Base-by-base conservation (phyloP, 805 yeast species). In the Lachancea thermotolerans region DNA sequence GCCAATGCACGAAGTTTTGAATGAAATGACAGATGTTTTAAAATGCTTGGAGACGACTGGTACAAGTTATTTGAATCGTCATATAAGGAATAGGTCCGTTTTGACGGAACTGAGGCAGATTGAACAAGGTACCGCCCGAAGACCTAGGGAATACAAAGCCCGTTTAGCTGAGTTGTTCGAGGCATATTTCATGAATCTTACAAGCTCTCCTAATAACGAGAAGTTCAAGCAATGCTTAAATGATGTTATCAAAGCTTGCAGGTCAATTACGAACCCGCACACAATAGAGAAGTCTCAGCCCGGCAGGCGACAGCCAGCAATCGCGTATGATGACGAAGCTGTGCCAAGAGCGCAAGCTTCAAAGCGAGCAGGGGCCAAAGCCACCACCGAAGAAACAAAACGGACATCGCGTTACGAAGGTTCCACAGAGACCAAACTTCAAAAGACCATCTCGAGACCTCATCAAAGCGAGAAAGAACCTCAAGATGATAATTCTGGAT, bases 1-100 rank as follows among this genome's bases (percentile, higher is more conserved):
- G 52, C 49, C 59, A 3, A 46, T 54, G 21, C 43, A 42, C 11
- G 57, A 52, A 34, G 50, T 55, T 1, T 32, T 52, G 8, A 49
- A 49, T 37, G 49, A 51, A 18, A 50, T 60, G 51, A 52, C 53
- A 37, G 60, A 58, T 17, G 46, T 53, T 8, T 34, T 44, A 16
- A 38, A 46, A 28, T 41, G 52, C 37, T 37, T 60, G 30, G 43
- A 45, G 10, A 44, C 44, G 17, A 51, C 53, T 34, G 48, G 54
- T 30, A 17, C 56, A 10, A 39, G 39, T 11, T 47, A 47, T 15
- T 51, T 53, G 10, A 28, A 48, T 12, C 44, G 48, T 8, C 46
- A 42, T 25, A 33, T 60, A 30, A 50, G 50, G 7, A 53, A 56
- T 39, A 46, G 42, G 14, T 16, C 32, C 2, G 28, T 35, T 29